Evolutionary conservation across 2,329 filamentous ascomycete species (phyloP).

Genomic region (Aspergillus sergii): DNA sequence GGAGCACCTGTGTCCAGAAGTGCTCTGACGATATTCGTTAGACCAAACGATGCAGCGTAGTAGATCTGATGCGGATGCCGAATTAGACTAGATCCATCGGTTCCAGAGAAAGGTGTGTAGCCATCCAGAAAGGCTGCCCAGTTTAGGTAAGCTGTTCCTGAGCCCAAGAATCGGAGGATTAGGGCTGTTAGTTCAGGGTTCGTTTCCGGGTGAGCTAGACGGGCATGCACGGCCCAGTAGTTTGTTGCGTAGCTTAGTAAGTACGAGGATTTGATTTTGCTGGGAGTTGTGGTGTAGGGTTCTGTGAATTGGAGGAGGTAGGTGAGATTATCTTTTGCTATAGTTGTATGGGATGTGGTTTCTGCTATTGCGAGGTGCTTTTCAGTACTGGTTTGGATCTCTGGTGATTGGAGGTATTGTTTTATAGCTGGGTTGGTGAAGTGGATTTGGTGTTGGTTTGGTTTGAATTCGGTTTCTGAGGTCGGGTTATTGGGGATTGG

Average conservation of each 20-base stretch:
- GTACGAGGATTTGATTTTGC: background rate
- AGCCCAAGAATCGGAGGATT: background rate
- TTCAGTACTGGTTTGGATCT: background rate
- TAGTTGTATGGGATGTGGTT: background rate
- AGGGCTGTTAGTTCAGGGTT: background rate
- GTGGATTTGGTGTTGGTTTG: background rate
- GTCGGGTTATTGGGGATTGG: background rate
- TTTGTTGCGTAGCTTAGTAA: conserved; percentile 6
- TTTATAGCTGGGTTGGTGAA: background rate
- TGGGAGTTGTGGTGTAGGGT: background rate
- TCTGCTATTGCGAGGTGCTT: background rate
- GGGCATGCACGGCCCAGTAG: conserved; percentile 6
- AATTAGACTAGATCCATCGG: background rate
- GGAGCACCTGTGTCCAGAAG: background rate
- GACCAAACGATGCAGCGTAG: conserved; percentile 3
- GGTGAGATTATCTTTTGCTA: background rate
- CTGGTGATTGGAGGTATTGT: background rate
- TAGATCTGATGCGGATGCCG: background rate
- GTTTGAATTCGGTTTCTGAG: background rate
- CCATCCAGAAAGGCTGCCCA: conserved; percentile 7
- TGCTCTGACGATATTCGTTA: background rate
- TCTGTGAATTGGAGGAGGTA: conserved; percentile 3
- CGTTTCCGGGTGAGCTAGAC: background rate
- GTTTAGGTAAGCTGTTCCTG: background rate
- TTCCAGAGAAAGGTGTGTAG: background rate